Evolutionary conservation across 1,284 basidiomycete species (phyloP).

Genomic region (Ustilago vetiveriae): DNA sequence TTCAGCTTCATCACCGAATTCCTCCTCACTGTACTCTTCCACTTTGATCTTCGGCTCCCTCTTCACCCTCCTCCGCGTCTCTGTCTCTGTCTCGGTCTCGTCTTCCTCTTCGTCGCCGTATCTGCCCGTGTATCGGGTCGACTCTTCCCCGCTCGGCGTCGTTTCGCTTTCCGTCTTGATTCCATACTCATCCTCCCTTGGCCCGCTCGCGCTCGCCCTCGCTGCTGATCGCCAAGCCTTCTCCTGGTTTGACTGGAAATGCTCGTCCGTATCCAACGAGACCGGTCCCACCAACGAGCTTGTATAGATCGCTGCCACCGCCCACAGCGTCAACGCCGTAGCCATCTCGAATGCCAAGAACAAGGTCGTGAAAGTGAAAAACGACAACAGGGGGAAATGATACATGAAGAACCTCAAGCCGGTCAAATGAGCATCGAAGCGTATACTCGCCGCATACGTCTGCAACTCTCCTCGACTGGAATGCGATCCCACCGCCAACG

Average conservation of each 20-base stretch:
- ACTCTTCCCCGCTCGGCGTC: conserved; percentile 15
- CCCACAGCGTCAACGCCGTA: conserved; percentile 60
- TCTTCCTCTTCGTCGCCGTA: conserved; percentile 12
- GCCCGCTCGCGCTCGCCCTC: too few relatives aligned
- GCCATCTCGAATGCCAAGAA: conserved; percentile 62
- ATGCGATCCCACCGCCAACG: conserved; percentile 34
- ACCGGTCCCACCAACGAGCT: conserved; percentile 27
- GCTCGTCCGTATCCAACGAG: conserved; percentile 34
- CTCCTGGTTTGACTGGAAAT: conserved; percentile 16
- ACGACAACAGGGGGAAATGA: conserved; percentile 58
- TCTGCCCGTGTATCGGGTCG: conserved; percentile 3
- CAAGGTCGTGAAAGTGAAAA: conserved; percentile 57
- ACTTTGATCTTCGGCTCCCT: conserved; percentile 32
- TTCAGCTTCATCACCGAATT: conserved; percentile 8
- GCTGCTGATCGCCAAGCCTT: conserved; percentile 3
- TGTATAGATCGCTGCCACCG: conserved; percentile 54
- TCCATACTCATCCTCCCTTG: neutral
- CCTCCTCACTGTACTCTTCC: conserved; percentile 22
- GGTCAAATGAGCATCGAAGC: conserved; percentile 62
- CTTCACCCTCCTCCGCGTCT: conserved; percentile 13
- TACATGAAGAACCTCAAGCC: conserved; percentile 64
- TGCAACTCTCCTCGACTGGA: conserved; percentile 60
- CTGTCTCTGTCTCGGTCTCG: conserved; percentile 44
- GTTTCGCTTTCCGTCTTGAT: conserved; percentile 16
- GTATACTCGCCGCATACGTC: conserved; percentile 52